Evolutionary conservation across 352 stramenopile genomes (phyloP).

Genomic region (Ophiocytium majus): DNA sequence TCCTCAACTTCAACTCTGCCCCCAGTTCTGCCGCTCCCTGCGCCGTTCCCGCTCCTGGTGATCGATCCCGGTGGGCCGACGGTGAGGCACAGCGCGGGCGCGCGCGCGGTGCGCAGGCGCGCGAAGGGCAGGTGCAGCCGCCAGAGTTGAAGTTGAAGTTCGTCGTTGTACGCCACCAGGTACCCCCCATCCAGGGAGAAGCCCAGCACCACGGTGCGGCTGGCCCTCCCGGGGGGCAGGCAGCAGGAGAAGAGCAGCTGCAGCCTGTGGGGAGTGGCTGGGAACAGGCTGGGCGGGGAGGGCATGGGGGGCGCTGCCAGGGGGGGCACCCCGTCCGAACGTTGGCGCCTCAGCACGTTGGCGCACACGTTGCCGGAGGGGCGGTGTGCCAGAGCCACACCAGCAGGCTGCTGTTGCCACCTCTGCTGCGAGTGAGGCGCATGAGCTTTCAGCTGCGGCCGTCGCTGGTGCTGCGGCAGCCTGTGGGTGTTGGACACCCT

Average conservation of each 20-base stretch:
- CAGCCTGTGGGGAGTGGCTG: not conserved
- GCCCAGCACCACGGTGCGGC: not conserved
- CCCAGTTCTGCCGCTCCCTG: no score
- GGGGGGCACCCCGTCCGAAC: no score
- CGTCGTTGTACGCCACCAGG: not conserved
- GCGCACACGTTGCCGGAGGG: not conserved
- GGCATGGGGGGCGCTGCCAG: not conserved
- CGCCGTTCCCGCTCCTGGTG: not conserved
- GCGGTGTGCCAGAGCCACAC: no score
- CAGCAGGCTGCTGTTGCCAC: no score
- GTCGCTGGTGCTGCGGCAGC: no score
- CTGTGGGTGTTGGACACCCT: no score
- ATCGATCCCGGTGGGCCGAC: not conserved
- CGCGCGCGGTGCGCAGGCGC: not conserved
- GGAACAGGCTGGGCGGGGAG: not conserved
- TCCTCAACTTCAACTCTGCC: no score
- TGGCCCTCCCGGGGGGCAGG: not conserved
- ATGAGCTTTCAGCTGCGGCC: no score
- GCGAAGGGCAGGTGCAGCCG: not conserved
- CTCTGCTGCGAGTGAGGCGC: no score
- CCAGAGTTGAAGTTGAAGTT: not conserved
- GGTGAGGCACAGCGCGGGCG: not conserved
- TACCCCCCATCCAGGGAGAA: constrained; percentile 13
- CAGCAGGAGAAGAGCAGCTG: not conserved
- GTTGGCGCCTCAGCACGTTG: not conserved